phyloP scores from a whole-genome alignment of 1,284 basidiomycete genomes.

The Heterobasidion occidentale region DNA sequence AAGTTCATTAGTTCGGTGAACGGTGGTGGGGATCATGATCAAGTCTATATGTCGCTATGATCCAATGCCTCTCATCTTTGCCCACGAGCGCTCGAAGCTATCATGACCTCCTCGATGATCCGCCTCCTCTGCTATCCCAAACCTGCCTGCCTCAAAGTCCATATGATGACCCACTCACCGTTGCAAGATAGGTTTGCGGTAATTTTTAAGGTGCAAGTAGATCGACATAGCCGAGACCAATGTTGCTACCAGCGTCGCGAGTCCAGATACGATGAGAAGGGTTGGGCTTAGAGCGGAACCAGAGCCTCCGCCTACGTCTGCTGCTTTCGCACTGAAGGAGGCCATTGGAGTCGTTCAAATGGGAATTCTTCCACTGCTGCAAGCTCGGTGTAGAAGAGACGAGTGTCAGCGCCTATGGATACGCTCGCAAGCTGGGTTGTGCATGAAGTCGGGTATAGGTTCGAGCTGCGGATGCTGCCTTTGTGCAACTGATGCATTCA shows the following conservation, averaged over 20 bases:
- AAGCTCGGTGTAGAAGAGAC: not conserved
- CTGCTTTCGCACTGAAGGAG: not conserved
- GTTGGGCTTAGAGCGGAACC: constrained; percentile 36
- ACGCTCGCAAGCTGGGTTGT: not conserved
- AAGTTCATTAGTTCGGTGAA: not conserved
- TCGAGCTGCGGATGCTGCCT: no score
- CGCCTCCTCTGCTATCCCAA: no score
- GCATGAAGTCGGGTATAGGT: no score
- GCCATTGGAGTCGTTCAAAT: no score
- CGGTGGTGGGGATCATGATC: no score
- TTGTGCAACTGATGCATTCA: not conserved
- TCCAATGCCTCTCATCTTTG: no score
- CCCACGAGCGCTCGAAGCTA: not conserved
- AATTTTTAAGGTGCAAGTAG: constrained; percentile 85
- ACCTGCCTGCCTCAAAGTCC: no score
- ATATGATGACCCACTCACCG: constrained; percentile 32
- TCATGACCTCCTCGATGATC: not conserved
- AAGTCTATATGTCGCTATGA: no score
- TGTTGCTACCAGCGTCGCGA: constrained; percentile 67
- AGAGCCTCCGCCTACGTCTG: constrained; percentile 23
- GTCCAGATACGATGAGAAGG: constrained; percentile 56
- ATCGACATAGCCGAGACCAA: constrained; percentile 79
- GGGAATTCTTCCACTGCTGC: no score
- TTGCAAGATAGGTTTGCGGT: constrained; percentile 78
- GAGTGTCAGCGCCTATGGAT: not conserved